Conservation (phyloP, 1,284 basidiomycete genomes). For the Coniophora puteana region DNA sequence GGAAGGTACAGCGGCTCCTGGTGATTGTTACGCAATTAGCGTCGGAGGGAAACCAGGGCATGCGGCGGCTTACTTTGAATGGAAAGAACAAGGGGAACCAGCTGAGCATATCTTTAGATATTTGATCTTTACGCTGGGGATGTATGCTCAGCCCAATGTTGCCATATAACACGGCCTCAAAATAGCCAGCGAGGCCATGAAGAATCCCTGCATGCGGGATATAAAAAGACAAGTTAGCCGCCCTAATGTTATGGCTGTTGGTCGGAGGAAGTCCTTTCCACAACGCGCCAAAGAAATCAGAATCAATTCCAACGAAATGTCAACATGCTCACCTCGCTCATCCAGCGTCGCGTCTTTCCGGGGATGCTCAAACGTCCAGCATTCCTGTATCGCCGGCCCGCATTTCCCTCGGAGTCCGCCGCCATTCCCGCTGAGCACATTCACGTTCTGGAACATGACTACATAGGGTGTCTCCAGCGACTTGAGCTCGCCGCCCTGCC, state of each 20-base stretch:
- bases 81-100: conserved; percentile 99
- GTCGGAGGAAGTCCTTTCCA: conserved; percentile 72
- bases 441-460: conserved; percentile 94
- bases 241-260: conserved; percentile 86
- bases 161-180: conserved; percentile 91
- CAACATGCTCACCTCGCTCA: conserved; percentile 49
- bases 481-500: conserved; percentile 61
- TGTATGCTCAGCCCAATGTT: conserved; percentile 92
- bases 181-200: conserved; percentile 98
- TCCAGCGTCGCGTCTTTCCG: conserved; percentile 75
- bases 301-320: conserved; percentile 1
- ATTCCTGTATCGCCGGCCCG: conserved; percentile 86
- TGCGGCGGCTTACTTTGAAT: conserved; percentile 55
- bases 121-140: conserved; percentile 78
- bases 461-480: conserved; percentile 92
- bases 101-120: conserved; percentile 94
- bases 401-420: conserved; percentile 60
- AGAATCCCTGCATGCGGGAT: conserved; percentile 94
- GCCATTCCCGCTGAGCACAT: conserved; percentile 77
- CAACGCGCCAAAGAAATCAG: conserved; percentile 6
- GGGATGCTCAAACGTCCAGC: conserved; percentile 98
- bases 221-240: conserved; percentile 81
- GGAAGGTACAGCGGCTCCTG: conserved; percentile 94
- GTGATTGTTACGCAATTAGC: conserved; percentile 3
- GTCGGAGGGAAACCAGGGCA: conserved; percentile 1